A percentile compares a stretch with the other conserved stretches of the same genome.
Conservation (phyloP, 2,329 filamentous ascomycete species). For the Neofusicoccum cordaticola region DNA sequence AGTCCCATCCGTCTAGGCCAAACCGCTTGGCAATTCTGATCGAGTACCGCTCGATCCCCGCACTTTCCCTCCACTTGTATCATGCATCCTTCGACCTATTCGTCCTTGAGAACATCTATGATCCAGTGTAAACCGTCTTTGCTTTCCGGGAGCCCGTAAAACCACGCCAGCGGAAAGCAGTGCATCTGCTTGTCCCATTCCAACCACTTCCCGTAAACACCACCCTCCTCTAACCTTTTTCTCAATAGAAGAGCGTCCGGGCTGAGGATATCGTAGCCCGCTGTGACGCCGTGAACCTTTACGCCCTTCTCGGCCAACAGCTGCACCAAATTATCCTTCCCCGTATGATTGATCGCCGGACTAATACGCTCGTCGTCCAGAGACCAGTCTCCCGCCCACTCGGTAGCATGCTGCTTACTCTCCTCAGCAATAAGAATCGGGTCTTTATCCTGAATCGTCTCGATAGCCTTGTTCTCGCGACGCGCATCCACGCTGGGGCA, state of each 20-base stretch:
- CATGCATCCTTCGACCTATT: neutral
- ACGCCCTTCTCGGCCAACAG: conserved; percentile 41
- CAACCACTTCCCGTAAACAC: conserved; percentile 54
- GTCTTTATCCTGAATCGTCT: conserved; percentile 40
- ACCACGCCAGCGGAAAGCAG: conserved; percentile 53
- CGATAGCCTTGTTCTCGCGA: conserved; percentile 46
- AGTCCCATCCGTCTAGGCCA: too few relatives aligned
- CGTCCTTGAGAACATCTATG: conserved; percentile 31
- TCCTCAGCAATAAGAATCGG: conserved; percentile 46
- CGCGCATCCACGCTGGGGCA: conserved; percentile 51
- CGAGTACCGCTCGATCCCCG: neutral
- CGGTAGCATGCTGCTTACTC: conserved; percentile 41
- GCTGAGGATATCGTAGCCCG: conserved; percentile 52
- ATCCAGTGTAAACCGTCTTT: conserved; percentile 48
- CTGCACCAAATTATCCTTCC: conserved; percentile 39
- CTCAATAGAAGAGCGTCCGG: conserved; percentile 53
- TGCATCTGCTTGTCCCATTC: conserved; percentile 62
- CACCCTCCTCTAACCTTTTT: conserved; percentile 43
- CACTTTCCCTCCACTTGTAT: neutral
- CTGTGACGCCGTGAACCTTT: conserved; percentile 52
- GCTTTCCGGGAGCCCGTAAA: conserved; percentile 49
- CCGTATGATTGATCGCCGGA: conserved; percentile 34
- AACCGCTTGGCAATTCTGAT: neutral
- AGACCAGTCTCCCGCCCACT: conserved; percentile 44
- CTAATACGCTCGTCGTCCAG: conserved; percentile 47